Evolutionary conservation across 1,284 basidiomycete genomes (phyloP).

Genomic region (Wolfiporia cocos): DNA sequence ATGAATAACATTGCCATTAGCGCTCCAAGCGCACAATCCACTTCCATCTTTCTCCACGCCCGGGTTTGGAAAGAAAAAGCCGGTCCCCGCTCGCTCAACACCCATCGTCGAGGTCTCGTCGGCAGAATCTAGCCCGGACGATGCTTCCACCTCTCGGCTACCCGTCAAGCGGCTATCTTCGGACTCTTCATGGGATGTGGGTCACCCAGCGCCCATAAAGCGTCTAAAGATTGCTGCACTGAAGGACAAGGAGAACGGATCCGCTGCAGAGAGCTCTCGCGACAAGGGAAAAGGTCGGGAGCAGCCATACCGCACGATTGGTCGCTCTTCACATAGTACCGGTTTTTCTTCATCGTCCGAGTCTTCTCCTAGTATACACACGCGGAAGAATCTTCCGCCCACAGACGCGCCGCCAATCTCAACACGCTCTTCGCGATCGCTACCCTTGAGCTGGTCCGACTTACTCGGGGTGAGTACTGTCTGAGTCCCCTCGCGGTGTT

Average conservation of each 20-base stretch:
- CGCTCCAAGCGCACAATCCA: constrained; percentile 3
- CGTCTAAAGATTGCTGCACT: constrained; percentile 15
- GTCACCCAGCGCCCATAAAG: constrained; percentile 16
- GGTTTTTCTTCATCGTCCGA: no score
- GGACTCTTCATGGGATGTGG: constrained; percentile 11
- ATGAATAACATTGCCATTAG: background rate
- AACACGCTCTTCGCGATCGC: no score
- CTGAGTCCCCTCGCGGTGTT: no score
- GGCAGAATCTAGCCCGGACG: constrained; percentile 15
- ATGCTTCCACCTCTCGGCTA: constrained; percentile 14
- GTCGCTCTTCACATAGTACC: background rate
- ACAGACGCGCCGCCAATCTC: no score
- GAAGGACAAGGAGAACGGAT: constrained; percentile 25
- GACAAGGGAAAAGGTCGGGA: constrained; percentile 24
- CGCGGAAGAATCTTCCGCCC: no score
- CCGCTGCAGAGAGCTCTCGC: constrained; percentile 4
- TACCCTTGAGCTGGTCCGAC: no score
- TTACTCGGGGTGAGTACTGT: background rate
- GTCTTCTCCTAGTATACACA: no score
- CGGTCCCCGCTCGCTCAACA: constrained; percentile 10
- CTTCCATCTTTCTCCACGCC: constrained; percentile 26
- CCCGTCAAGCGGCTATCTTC: constrained; percentile 23
- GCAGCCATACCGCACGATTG: background rate
- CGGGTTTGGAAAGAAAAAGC: constrained; percentile 22
- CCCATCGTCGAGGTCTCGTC: constrained; percentile 16